A percentile compares a stretch with the other conserved stretches of the same genome.
Evolutionary conservation across 345 rosid species (phyloP).

Genomic region (Salix koriyanagi): DNA sequence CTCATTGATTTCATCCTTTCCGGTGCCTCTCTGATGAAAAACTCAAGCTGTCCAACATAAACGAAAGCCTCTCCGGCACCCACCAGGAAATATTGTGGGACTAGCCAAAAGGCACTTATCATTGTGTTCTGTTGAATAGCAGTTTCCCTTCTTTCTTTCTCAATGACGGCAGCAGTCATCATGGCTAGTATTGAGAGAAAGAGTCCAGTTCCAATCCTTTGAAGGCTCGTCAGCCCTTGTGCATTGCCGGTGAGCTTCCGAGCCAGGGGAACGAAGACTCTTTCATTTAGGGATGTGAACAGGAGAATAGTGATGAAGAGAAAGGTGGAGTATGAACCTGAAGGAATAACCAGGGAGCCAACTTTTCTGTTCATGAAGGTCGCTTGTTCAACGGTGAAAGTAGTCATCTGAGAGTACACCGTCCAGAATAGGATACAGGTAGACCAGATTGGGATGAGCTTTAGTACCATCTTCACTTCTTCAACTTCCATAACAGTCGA

Average conservation of each 20-base stretch:
- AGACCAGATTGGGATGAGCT: constrained; percentile 81
- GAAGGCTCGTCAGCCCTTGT: constrained; percentile 89
- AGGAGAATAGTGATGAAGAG: constrained; percentile 69
- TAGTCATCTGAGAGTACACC: constrained; percentile 87
- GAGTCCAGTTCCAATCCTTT: constrained; percentile 74
- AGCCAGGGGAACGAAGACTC: constrained; percentile 58
- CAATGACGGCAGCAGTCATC: constrained; percentile 58
- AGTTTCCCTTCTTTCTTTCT: constrained; percentile 48
- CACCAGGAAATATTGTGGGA: constrained; percentile 73
- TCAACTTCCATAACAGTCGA: constrained; percentile 76
- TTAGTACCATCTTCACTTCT: constrained; percentile 75
- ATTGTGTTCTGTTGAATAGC: constrained; percentile 18
- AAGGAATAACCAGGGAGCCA: constrained; percentile 52
- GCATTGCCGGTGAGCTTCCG: constrained; percentile 45
- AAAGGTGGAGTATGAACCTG: constrained; percentile 64
- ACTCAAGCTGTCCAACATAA: constrained; percentile 89
- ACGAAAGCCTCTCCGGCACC: constrained; percentile 96
- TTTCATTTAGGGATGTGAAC: constrained; percentile 80
- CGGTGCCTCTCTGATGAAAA: constrained; percentile 85
- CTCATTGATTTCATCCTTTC: constrained; percentile 95
- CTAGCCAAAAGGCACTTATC: constrained; percentile 75
- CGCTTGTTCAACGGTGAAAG: constrained; percentile 85
- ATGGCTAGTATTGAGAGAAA: constrained; percentile 58
- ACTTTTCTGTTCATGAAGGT: constrained; percentile 59
- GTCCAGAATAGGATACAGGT: constrained; percentile 93